Conservation (phyloP, 208 protist species). For the Leishmania amazonensis region DNA sequence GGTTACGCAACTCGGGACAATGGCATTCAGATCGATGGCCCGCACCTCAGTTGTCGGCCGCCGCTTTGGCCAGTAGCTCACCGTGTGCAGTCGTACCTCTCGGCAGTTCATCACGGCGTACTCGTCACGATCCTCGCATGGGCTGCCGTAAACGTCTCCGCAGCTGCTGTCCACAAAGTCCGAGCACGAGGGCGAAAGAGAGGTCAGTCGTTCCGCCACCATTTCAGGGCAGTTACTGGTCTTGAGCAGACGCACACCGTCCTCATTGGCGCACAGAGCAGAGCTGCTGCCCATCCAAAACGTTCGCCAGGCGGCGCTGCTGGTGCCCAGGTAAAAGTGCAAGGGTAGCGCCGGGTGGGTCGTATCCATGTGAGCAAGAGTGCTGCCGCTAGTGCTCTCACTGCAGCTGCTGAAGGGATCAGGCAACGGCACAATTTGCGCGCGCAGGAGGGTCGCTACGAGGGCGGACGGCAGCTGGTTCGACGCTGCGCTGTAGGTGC, state of each 20-base stretch:
- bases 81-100: conserved; percentile 32
- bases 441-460: conserved; percentile 30
- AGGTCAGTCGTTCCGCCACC: conserved; percentile 16
- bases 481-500: conserved; percentile 10
- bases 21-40: conserved; percentile 13
- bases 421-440: conserved; percentile 21
- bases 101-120: conserved; percentile 49
- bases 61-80: conserved; percentile 13
- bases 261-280: conserved; percentile 47
- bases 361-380: neutral
- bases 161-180: conserved; percentile 41
- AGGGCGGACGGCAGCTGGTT: conserved; percentile 2
- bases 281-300: conserved; percentile 49
- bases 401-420: neutral
- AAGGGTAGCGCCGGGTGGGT: conserved; percentile 7
- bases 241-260: conserved; percentile 36
- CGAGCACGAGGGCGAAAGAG: conserved; percentile 19
- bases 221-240: conserved; percentile 2
- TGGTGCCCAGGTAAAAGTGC: conserved; percentile 39
- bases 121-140: conserved; percentile 34
- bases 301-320: conserved; percentile 53
- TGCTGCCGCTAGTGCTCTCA: neutral
- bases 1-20: conserved; percentile 27
- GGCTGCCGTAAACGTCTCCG: conserved; percentile 31
- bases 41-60: conserved; percentile 10